Conservation (phyloP, 805 yeast genomes). For the Candida piceae region DNA sequence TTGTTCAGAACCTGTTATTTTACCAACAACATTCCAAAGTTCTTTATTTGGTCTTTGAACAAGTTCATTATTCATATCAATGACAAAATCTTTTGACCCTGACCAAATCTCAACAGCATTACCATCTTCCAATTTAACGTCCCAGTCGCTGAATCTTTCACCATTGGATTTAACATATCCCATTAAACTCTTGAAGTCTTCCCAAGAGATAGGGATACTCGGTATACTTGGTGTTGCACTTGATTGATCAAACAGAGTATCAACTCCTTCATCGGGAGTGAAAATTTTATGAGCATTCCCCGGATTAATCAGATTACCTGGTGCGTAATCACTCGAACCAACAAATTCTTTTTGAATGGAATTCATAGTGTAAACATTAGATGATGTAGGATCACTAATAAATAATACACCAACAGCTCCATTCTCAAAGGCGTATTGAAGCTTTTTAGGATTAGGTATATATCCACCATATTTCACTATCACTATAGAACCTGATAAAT, state of each 20-base stretch:
- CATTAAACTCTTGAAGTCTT: constrained; percentile 52
- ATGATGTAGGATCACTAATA: constrained; percentile 40
- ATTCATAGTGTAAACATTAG: constrained; percentile 31
- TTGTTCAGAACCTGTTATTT: constrained; percentile 78
- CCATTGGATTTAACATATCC: constrained; percentile 35
- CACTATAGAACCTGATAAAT: constrained; percentile 46
- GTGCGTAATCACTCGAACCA: constrained; percentile 48
- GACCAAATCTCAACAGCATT: constrained; percentile 38
- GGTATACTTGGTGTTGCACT: constrained; percentile 65
- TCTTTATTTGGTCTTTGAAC: constrained; percentile 52
- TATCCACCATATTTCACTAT: constrained; percentile 54
- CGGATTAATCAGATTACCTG: constrained; percentile 80
- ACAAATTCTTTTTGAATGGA: constrained; percentile 53
- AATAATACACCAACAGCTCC: constrained; percentile 68
- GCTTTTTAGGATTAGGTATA: constrained; percentile 46
- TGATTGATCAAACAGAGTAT: constrained; percentile 40
- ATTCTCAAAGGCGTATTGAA: constrained; percentile 46
- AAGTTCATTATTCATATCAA: constrained; percentile 34
- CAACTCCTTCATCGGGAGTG: constrained; percentile 16
- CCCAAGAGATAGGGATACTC: constrained; percentile 70
- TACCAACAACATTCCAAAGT: constrained; percentile 75
- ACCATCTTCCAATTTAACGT: constrained; percentile 19
- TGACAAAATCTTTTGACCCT: constrained; percentile 29
- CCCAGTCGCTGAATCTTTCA: constrained; percentile 32
- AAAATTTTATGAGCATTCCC: constrained; percentile 32